A percentile compares a stretch with the other conserved stretches of the same genome.
Evolutionary conservation across 345 rosid genomes (phyloP).

Genomic region (Populus euphratica): DNA sequence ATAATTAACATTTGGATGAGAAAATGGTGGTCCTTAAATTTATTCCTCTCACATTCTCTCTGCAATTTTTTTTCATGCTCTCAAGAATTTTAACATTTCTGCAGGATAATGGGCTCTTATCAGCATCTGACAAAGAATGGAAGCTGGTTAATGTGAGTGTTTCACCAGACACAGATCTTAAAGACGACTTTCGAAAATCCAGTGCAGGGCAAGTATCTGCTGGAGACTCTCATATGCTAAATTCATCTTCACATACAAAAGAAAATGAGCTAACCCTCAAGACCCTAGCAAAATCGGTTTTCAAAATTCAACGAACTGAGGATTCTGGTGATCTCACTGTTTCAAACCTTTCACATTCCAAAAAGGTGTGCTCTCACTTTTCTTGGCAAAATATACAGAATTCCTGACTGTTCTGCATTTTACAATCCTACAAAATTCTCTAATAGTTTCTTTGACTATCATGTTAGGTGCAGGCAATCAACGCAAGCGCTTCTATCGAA

Average conservation of each 20-base stretch:
- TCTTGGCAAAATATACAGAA: not conserved
- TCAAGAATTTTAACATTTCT: conserved; percentile 12
- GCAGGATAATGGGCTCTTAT: conserved; percentile 37
- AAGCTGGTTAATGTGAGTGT: conserved; percentile 23
- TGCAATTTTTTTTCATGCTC: not conserved
- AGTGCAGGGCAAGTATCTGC: conserved; percentile 13
- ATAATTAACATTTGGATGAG: not conserved
- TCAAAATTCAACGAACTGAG: conserved; percentile 26
- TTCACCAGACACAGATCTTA: conserved; percentile 19
- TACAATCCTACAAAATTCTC: not conserved
- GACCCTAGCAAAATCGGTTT: conserved; percentile 37
- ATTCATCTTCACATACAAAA: conserved; percentile 13
- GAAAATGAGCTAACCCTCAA: conserved; percentile 34
- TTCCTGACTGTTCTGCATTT: not conserved
- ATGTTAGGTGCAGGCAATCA: conserved; percentile 24
- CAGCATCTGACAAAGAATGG: conserved; percentile 32
- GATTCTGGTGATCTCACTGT: conserved; percentile 11
- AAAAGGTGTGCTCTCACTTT: conserved; percentile 5
- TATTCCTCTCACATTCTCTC: not conserved
- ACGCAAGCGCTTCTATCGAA: conserved; percentile 13
- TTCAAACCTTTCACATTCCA: conserved; percentile 13
- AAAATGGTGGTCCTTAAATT: not conserved
- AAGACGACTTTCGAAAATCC: conserved; percentile 6
- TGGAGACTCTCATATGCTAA: conserved; percentile 1
- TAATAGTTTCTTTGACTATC: not conserved